Base-by-base conservation (phyloP, 129 eudicot species). In the Kitagawia praeruptora region DNA sequence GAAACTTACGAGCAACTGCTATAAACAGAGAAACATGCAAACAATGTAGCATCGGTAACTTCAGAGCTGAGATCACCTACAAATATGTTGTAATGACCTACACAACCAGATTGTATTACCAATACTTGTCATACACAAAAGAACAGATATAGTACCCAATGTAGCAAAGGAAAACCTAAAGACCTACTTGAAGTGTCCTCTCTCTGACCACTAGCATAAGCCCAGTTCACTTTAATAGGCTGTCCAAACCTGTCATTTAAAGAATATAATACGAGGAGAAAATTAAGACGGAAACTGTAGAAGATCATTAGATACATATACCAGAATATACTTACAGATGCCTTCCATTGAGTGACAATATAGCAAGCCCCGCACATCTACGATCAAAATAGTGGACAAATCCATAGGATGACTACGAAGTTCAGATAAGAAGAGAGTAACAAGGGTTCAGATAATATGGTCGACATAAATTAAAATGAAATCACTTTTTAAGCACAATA, bases 31-130 rank as follows among this genome's bases (percentile, higher is more conserved):
- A 93, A 92, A 81, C 94, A 92, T 71, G 96, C 93, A 90, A 79
- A 92, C 84, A 95, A 77, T 91, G 85, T 95, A 75, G 99, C 96
- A 87, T 95, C 99, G 74, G 97, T 95, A 70, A 95, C 96, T 83
- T 95, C 97, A 79, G 99, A 91, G 89, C 97, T 90, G 77, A 95
- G 99, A 85, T 95, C 99, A 80, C 99, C 99, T 78, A 95, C 97
- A 90, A 95, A 95, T 78, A 95, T 88, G 84, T 95, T 95, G 83
- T 73, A 90, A 82, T 95, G 99, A 86, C 91, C 99, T 95, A 76
- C 46, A 85, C 46, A 88, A 63, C 77, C 56, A 66, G 74, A 66
- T 46, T 46, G 49, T 46, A 46, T 46, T 46, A 46, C 49, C 49
- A 46, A 46, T 11, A 46, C 49, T 11, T 46, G 9, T 46, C 49